Conservation (phyloP, 2,329 filamentous ascomycete species). For the Fusarium verticillioides region DNA sequence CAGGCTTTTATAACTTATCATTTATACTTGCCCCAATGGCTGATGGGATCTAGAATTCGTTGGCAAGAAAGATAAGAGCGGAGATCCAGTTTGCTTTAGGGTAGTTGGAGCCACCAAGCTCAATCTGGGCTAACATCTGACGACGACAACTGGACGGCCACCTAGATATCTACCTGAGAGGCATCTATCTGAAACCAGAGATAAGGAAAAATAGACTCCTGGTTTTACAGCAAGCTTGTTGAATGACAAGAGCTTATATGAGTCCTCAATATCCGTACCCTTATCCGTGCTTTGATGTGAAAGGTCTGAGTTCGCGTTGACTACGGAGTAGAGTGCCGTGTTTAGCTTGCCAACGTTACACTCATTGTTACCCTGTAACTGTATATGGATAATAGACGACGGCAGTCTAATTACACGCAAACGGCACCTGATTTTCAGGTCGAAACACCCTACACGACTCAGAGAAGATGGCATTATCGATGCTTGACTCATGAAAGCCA, state of each 20-base stretch:
- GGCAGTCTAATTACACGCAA: background rate
- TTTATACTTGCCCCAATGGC: slow-evolving; percentile 21
- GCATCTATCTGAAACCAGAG: too few relatives aligned
- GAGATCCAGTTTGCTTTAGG: background rate
- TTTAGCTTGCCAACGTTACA: background rate
- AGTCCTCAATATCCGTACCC: background rate
- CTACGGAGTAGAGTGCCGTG: background rate
- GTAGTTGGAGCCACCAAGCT: background rate
- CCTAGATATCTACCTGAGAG: background rate
- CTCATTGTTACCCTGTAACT: background rate
- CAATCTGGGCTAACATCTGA: background rate
- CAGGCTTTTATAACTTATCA: slow-evolving; percentile 7
- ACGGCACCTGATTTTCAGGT: background rate
- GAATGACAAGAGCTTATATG: background rate
- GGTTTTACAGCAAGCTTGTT: background rate
- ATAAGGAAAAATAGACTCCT: background rate
- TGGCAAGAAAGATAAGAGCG: background rate
- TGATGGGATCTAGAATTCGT: background rate
- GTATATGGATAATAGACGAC: background rate
- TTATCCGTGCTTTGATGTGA: background rate
- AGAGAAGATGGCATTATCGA: slow-evolving; percentile 11
- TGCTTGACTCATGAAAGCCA: slow-evolving; percentile 28
- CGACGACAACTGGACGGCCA: background rate
- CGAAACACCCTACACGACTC: slow-evolving; percentile 22
- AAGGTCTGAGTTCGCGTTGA: background rate